Base-by-base conservation (phyloP, 148 eudicot species). In the Rhododendron ovatum region DNA sequence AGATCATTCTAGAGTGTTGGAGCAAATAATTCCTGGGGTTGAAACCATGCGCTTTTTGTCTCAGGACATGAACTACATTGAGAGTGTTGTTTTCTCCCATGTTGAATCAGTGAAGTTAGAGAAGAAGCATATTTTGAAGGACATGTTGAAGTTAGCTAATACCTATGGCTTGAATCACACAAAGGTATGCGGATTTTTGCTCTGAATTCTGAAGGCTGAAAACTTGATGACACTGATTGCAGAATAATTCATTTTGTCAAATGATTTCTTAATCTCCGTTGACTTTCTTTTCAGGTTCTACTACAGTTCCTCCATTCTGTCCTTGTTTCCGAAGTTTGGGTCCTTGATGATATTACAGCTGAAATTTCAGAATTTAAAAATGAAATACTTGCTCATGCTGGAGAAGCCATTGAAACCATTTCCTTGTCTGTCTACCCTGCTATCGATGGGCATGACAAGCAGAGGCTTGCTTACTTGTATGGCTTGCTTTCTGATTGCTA, bases 21-120 rank as follows among this genome's bases (percentile, higher is more conserved):
- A 95, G 87, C 94, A 95, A 92, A 89, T 98, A 85, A 93, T 98
- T 85, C 99, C 99, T 81, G 99, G 96, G 47, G 94, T 98, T 85
- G 96, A 95, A 80, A 89, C 93, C 88, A 90, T 89, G 83, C 93
- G 98, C 55, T 95, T 98, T 85, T 86, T 98, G 63, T 93, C 95
- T 76, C 94, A 95, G 86, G 99, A 98, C 88, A 53, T 84, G 24
- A 86, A 91, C 80, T 98, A 98, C 83, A 93, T 90, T 84, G 91
- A 91, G 84, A 92, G 86, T 83, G 93, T 89, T 84, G 88, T 98
- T 65, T 93, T 91, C 84, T 89, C 96, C 80, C 89, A 91, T 79
- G 86, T 92, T 89, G 98, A 93, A 88, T 94, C 99, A 41, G 93
- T 95, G 77, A 95, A 90, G 88, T 83, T 86, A 84, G 96, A 91